A percentile compares a stretch with the other conserved stretches of the same genome.
Conservation (phyloP, 768 basidiomycete genomes). For the Suillus clintonianus region DNA sequence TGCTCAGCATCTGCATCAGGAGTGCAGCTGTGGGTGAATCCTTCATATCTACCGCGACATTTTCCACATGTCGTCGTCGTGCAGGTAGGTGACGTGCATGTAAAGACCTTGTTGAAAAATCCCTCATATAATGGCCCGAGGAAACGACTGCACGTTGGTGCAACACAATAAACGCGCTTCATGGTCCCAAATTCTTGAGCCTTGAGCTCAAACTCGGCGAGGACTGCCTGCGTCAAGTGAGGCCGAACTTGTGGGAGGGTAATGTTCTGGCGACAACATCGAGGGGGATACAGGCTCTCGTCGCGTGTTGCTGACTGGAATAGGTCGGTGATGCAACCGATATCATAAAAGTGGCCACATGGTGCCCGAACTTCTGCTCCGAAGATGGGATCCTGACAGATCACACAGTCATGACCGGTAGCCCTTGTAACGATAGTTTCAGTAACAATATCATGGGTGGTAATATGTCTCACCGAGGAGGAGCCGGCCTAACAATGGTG, state of each 20-base stretch:
- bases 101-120: conserved; percentile 24
- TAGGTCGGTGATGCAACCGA: conserved; percentile 34
- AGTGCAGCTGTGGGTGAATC: conserved; percentile 25
- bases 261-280: conserved; percentile 38
- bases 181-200: conserved; percentile 31
- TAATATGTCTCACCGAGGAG: conserved; percentile 12
- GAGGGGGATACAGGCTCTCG: conserved; percentile 43
- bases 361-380: conserved; percentile 28
- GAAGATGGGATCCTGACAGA: conserved; percentile 35
- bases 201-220: conserved; percentile 26
- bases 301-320: conserved; percentile 37
- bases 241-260: conserved; percentile 22
- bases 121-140: conserved; percentile 33
- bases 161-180: conserved; percentile 40
- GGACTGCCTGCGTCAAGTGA: conserved; percentile 23
- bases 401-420: conserved; percentile 34
- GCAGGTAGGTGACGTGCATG: conserved; percentile 22
- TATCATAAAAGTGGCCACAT: conserved; percentile 39
- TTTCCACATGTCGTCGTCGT: conserved; percentile 22
- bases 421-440: conserved; percentile 1
- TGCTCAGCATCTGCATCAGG: conserved; percentile 25
- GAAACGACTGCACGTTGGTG: conserved; percentile 37
- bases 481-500: background rate
- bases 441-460: background rate
- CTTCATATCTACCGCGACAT: conserved; percentile 26